Percentiles rank a stretch among this genome's conserved stretches.
Evolutionary conservation across 371 early-diverging fungal genomes (phyloP).

Genomic region (Mortierella sp.): DNA sequence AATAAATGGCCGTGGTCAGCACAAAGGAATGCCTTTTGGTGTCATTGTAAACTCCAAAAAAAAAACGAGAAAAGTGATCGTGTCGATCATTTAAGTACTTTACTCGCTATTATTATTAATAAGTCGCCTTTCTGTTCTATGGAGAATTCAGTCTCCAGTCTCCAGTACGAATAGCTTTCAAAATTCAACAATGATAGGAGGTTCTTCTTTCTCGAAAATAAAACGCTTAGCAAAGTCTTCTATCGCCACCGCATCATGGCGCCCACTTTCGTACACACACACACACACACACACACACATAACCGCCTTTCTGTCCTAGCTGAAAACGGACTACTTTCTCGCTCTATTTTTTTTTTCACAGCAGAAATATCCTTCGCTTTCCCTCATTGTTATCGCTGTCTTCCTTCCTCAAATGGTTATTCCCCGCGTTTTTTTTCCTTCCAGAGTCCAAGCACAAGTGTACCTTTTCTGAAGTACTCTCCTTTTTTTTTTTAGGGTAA

Average conservation of each 20-base stretch:
- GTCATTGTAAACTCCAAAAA: background rate
- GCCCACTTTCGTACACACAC: too few species aligned
- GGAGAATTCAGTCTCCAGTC: background rate
- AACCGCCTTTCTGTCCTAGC: background rate
- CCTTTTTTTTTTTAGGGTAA: background rate
- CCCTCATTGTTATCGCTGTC: background rate
- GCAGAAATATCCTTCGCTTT: background rate
- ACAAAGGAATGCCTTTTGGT: background rate
- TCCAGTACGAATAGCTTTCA: background rate
- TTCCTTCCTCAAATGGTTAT: slow-evolving; percentile 17
- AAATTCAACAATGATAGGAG: background rate
- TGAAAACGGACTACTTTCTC: too few species aligned
- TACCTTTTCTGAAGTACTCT: background rate
- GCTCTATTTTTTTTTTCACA: too few species aligned
- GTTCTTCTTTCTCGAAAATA: too few species aligned
- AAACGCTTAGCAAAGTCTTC: too few species aligned
- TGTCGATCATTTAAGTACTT: background rate
- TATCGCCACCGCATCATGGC: too few species aligned
- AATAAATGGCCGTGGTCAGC: background rate
- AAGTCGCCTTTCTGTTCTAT: background rate
- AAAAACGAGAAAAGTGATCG: background rate
- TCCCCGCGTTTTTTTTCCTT: slow-evolving; percentile 23
- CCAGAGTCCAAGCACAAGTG: background rate
- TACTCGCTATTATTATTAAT: background rate
- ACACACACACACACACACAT: background rate